Evolutionary conservation across 768 basidiomycete genomes (phyloP).

Genomic region (Candolleomyces eurysporus): DNA sequence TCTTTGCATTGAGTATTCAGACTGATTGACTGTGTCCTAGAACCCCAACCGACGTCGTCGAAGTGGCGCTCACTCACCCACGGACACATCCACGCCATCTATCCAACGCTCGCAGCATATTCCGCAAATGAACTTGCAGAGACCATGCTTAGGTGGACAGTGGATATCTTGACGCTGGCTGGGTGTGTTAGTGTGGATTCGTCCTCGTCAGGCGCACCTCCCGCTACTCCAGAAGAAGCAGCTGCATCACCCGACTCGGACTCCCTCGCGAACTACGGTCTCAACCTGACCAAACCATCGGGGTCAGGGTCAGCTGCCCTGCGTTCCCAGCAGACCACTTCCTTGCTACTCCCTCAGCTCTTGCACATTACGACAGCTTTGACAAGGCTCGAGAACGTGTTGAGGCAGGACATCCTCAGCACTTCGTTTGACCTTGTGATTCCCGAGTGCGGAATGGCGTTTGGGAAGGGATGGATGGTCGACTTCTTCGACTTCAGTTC

Average conservation of each 20-base stretch:
- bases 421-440: conserved; percentile 72
- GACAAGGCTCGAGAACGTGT: conserved; percentile 59
- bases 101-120: conserved; percentile 64
- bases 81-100: conserved; percentile 61
- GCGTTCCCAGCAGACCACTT: conserved; percentile 5
- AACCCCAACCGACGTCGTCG: conserved; percentile 75
- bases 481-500: conserved; percentile 51
- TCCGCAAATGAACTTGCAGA: conserved; percentile 72
- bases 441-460: conserved; percentile 36
- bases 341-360: conserved; percentile 39
- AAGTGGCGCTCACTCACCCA: conserved; percentile 78
- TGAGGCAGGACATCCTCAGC: conserved; percentile 73
- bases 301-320: neutral
- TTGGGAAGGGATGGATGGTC: conserved; percentile 43
- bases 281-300: neutral
- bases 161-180: conserved; percentile 64
- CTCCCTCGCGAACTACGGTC: conserved; percentile 16
- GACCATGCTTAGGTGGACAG: conserved; percentile 69
- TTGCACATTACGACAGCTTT: conserved; percentile 65
- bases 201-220: conserved; percentile 20
- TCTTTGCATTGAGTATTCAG: neutral
- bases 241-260: conserved; percentile 22
- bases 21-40: conserved; percentile 26
- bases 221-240: too few relatives aligned
- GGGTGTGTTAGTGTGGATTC: conserved; percentile 45